Conservation (phyloP, 163 green algal species). For the Chlamydomonas reinhardtii region DNA sequence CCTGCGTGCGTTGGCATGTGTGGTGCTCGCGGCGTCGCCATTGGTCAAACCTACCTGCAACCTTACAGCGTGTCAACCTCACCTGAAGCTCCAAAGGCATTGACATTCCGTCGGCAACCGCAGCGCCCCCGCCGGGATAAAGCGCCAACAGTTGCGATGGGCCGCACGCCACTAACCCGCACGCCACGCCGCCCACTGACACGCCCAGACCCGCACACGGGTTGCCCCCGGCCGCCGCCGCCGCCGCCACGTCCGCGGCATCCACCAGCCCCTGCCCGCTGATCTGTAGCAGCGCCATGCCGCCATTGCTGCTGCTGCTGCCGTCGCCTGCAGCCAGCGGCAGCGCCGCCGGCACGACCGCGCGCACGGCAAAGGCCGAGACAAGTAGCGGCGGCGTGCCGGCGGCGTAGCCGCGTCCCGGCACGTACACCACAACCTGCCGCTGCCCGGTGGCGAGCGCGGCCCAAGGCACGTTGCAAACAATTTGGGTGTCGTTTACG, state of each 20-base stretch:
- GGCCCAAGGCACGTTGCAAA: neutral
- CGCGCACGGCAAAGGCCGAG: neutral
- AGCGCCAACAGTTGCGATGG: neutral
- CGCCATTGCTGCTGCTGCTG: too few relatives aligned
- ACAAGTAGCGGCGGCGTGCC: neutral
- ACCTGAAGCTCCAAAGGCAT: neutral
- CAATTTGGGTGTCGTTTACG: neutral
- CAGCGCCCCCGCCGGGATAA: neutral
- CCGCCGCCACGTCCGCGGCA: too few relatives aligned
- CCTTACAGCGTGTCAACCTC: too few relatives aligned
- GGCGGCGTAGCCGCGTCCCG: neutral
- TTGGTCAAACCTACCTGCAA: too few relatives aligned
- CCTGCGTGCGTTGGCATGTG: too few relatives aligned
- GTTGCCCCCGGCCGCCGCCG: neutral
- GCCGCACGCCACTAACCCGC: neutral
- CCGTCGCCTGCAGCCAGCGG: neutral
- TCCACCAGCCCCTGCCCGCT: neutral
- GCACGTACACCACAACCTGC: neutral
- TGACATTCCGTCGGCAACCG: neutral
- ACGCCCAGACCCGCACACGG: neutral
- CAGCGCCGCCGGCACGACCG: neutral
- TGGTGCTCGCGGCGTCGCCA: too few relatives aligned
- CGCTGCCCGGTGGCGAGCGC: neutral
- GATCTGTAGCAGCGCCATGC: neutral
- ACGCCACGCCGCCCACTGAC: neutral